Base-by-base conservation (phyloP, 208 protist species). In the Leishmania lainsoni region DNA sequence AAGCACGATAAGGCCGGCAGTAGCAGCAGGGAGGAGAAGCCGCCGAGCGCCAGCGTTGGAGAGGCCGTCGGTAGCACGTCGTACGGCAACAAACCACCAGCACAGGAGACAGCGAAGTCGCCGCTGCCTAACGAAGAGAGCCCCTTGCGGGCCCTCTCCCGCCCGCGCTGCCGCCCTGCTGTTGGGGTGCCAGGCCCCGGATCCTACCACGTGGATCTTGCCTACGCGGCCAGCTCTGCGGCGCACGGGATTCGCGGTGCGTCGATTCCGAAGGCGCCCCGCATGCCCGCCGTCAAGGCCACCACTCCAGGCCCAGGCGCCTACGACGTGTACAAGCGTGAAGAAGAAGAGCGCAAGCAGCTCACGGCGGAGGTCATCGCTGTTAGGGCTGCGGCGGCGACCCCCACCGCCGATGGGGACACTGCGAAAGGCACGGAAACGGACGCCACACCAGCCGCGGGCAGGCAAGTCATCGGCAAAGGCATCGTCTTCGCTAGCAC, bases 171-270 rank as follows among this genome's bases (percentile, higher is more conserved):
- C 29, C 77, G 78, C 72, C 75, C 65, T 22, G 52, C 75, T 14
- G 76, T 73, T 0, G 76, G 75, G 2, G 71, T 79, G 45, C 92
- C 92, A n/a, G 88, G 92, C 10, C 92, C 92, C 16, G 92, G 92
- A 29, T 86, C 88, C 45, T 95, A 93, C 80, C 84, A 93, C 48
- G 80, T 91, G n/a, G 75, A 83, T 39, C 78, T 78, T 26, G 86
- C 88, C 54, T 92, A 86, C 77, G 77, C 83, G 29, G 70, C 49
- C 35, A 84, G 76, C 75, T 89, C 88, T 39, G n/a, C 39, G 4
- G 77, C 77, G 48, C 65, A 68, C 49, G 73, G 68, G 5, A 66
- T 79, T n/a, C 81, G 81, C 26, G 86, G 82, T 6, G 32, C 75
- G 0, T 78, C 79, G 54, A 83, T 89, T 35, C n/a, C 81, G 16